Evolutionary conservation across 108 stramenopile species (phyloP).

Genomic region (Fragilariopsis cylindrus): DNA sequence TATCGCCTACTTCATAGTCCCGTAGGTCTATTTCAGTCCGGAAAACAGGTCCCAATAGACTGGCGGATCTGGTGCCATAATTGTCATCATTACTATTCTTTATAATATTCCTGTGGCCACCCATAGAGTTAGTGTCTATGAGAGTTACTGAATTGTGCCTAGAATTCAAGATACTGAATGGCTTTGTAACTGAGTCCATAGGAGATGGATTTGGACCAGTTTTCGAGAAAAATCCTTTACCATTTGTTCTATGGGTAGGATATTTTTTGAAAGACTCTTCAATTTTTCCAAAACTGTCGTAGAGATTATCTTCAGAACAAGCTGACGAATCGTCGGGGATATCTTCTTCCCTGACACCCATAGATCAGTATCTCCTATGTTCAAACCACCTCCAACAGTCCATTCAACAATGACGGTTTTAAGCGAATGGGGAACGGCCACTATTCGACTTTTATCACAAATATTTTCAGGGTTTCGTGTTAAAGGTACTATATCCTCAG

Average conservation of each 20-base stretch:
- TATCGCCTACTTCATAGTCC: constrained; percentile 42
- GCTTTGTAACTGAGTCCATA: neutral
- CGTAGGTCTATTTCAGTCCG: constrained; percentile 52
- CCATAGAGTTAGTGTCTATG: neutral
- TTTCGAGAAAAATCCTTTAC: constrained; percentile 26
- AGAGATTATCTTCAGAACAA: constrained; percentile 40
- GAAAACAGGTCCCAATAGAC: constrained; percentile 49
- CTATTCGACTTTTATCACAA: constrained; percentile 1
- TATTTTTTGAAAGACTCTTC: neutral
- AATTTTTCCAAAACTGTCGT: neutral
- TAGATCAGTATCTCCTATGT: constrained; percentile 59
- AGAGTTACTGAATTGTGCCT: neutral
- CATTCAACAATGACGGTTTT: constrained; percentile 32
- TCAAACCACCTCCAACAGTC: constrained; percentile 78
- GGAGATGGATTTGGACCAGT: constrained; percentile 23
- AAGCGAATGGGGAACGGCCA: neutral
- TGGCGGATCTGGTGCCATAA: neutral
- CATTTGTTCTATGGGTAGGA: neutral
- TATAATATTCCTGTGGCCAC: neutral
- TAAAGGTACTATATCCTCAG: constrained; percentile 62
- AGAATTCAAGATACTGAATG: neutral
- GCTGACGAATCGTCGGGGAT: constrained; percentile 34
- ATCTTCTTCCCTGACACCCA: constrained; percentile 55
- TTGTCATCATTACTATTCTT: neutral
- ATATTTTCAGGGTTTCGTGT: neutral